Percentiles rank a stretch among this genome's conserved stretches.
These are phyloP conservation scores for Suillus decipiens DNA, from an alignment of 768 basidiomycete species.

Conservation along the genomic window DNA sequence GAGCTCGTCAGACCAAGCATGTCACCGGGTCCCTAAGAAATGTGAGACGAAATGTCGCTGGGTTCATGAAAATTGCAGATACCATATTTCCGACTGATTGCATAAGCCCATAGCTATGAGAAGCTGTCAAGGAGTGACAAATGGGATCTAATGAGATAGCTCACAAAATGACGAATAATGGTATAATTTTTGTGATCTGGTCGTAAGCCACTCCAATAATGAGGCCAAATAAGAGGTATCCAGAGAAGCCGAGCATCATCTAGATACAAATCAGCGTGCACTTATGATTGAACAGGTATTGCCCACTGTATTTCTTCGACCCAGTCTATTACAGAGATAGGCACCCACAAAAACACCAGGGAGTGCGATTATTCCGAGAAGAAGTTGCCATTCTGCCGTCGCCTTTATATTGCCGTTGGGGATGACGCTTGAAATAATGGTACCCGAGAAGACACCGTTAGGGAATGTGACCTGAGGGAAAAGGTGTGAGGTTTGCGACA, in stretches of 20 bases:
- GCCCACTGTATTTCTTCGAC: conserved; percentile 58
- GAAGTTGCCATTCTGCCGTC: conserved; percentile 72
- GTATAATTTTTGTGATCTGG: conserved; percentile 60
- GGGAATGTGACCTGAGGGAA: conserved; percentile 62
- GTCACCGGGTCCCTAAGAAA: conserved; percentile 63
- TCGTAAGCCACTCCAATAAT: conserved; percentile 63
- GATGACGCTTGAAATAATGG: conserved; percentile 69
- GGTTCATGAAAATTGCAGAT: conserved; percentile 15
- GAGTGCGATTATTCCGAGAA: conserved; percentile 60
- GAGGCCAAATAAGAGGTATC: conserved; percentile 65
- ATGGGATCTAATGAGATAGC: conserved; percentile 20
- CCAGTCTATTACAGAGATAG: conserved; percentile 51
- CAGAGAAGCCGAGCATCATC: conserved; percentile 71
- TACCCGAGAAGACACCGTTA: conserved; percentile 68
- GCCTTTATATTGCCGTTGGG: conserved; percentile 52
- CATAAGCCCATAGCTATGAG: conserved; percentile 65
- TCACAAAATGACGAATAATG: conserved; percentile 69
- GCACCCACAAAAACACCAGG: conserved; percentile 61
- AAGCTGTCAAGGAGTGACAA: conserved; percentile 8
- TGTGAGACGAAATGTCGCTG: conserved; percentile 14
- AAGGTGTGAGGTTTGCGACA: conserved; percentile 3
- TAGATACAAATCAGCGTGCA: conserved; percentile 23
- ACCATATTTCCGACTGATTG: conserved; percentile 71
- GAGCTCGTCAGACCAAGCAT: conserved; percentile 68
- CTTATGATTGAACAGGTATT: neutral